These are phyloP conservation scores for Gigaspora rosea DNA, from an alignment of 192 early-diverging fungal species.

Conservation along the genomic window DNA sequence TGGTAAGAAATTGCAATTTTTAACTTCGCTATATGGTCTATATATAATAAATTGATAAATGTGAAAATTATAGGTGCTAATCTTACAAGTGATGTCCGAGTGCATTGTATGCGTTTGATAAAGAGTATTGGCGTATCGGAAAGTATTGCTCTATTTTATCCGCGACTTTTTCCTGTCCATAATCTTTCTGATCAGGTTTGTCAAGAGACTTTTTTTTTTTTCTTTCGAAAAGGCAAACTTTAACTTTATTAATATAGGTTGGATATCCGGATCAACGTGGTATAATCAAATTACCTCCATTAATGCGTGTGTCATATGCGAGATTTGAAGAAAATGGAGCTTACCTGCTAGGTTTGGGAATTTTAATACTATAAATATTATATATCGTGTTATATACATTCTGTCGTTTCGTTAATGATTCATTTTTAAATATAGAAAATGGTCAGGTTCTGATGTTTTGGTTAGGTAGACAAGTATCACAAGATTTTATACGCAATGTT, in stretches of 20 bases:
- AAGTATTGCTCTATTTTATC: slow-evolving; percentile 82
- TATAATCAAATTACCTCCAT: slow-evolving; percentile 63
- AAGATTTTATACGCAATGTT: slow-evolving; percentile 66
- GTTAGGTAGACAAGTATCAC: slow-evolving; percentile 74
- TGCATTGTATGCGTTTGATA: slow-evolving; percentile 76
- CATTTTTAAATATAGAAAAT: slow-evolving; percentile 59
- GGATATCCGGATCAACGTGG: slow-evolving; percentile 47
- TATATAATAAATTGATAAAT: background rate
- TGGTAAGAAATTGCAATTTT: slow-evolving; percentile 43
- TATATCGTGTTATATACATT: background rate
- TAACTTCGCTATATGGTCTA: background rate
- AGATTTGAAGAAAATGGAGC: slow-evolving; percentile 75
- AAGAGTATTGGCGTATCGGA: slow-evolving; percentile 75
- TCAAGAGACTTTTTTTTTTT: background rate
- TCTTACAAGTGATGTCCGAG: slow-evolving; percentile 78
- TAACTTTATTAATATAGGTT: background rate
- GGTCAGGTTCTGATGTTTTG: slow-evolving; percentile 79
- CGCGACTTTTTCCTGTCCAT: slow-evolving; percentile 74
- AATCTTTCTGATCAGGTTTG: slow-evolving; percentile 55
- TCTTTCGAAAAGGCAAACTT: background rate
- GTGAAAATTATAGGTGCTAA: slow-evolving; percentile 37
- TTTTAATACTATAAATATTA: background rate
- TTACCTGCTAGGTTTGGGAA: slow-evolving; percentile 71
- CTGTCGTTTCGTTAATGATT: slow-evolving; percentile 21
- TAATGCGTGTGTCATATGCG: slow-evolving; percentile 73